phyloP scores from a whole-genome alignment of 1,284 basidiomycete species.

The Cerrena zonata region DNA sequence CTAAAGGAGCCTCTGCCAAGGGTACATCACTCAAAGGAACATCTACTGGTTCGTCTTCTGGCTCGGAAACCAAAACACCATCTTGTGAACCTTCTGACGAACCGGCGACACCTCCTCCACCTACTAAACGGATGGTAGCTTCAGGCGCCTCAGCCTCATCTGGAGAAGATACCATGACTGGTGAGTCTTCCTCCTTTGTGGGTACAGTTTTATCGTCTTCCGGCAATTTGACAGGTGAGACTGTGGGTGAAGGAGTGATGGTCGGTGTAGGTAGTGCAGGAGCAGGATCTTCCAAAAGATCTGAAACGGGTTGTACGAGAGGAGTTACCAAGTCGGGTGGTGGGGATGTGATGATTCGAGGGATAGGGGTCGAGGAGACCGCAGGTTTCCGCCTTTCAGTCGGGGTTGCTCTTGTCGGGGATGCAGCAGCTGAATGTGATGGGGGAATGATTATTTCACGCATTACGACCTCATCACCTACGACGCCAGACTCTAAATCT shows the following conservation, averaged over 20 bases:
- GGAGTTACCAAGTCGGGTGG: constrained; percentile 11
- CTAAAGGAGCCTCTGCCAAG: background rate
- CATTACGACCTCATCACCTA: constrained; percentile 32
- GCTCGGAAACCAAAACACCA: constrained; percentile 13
- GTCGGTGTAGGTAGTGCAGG: constrained; percentile 5
- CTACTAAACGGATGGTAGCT: constrained; percentile 7
- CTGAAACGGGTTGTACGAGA: constrained; percentile 9
- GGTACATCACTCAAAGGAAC: background rate
- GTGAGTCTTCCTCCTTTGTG: constrained; percentile 10
- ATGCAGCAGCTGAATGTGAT: background rate
- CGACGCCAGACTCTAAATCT: constrained; percentile 62
- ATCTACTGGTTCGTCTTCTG: background rate
- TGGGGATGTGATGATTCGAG: background rate
- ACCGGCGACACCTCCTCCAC: constrained; percentile 2
- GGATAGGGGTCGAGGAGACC: constrained; percentile 4
- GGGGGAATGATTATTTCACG: constrained; percentile 32
- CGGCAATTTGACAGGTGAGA: background rate
- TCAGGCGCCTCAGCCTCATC: constrained; percentile 4
- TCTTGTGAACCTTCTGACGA: constrained; percentile 7
- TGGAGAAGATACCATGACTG: constrained; percentile 13
- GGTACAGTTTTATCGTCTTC: background rate
- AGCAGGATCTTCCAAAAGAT: constrained; percentile 10
- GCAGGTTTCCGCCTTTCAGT: background rate
- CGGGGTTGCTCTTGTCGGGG: constrained; percentile 3
- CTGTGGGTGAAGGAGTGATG: constrained; percentile 2